Evolutionary conservation across 1,139 yeast genomes (phyloP).

Genomic region (Blastobotrys capitulatus): DNA sequence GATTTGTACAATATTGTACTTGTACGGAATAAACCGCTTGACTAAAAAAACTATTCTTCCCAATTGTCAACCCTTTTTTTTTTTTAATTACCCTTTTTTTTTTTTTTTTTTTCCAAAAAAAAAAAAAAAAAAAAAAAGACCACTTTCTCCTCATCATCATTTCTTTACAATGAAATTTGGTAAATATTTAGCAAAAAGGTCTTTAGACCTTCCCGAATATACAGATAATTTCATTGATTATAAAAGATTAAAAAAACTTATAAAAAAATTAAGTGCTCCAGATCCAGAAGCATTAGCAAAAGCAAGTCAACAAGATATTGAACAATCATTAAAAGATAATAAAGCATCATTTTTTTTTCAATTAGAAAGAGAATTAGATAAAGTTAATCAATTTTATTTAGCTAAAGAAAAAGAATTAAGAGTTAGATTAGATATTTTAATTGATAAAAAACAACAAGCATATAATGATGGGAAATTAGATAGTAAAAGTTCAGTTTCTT

Average conservation of each 20-base stretch:
- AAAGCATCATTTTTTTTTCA: constrained; percentile 91
- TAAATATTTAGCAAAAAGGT: constrained; percentile 88
- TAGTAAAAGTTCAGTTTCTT: constrained; percentile 48
- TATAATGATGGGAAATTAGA: constrained; percentile 40
- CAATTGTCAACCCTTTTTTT: too few species aligned
- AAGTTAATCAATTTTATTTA: constrained; percentile 82
- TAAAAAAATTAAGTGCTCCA: constrained; percentile 37
- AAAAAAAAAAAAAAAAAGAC: too few species aligned
- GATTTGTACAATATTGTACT: too few species aligned
- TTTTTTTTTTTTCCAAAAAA: too few species aligned
- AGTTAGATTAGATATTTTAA: constrained; percentile 67
- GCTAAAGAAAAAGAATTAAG: constrained; percentile 83
- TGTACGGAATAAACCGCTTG: too few species aligned
- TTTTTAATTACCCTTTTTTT: too few species aligned
- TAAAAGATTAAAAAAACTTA: constrained; percentile 75
- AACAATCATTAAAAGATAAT: constrained; percentile 73
- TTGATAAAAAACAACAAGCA: constrained; percentile 65
- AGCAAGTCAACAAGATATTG: constrained; percentile 32
- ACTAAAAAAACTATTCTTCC: too few species aligned
- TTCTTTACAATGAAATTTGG: constrained; percentile 86
- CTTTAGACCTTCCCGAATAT: constrained; percentile 90
- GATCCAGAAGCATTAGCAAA: constrained; percentile 25
- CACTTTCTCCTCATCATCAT: too few species aligned
- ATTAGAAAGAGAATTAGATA: constrained; percentile 89
- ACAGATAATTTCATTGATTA: constrained; percentile 91